A percentile compares a stretch with the other conserved stretches of the same genome.
phyloP scores from a whole-genome alignment of 257 asterid genomes.

The Agastache rugosa region DNA sequence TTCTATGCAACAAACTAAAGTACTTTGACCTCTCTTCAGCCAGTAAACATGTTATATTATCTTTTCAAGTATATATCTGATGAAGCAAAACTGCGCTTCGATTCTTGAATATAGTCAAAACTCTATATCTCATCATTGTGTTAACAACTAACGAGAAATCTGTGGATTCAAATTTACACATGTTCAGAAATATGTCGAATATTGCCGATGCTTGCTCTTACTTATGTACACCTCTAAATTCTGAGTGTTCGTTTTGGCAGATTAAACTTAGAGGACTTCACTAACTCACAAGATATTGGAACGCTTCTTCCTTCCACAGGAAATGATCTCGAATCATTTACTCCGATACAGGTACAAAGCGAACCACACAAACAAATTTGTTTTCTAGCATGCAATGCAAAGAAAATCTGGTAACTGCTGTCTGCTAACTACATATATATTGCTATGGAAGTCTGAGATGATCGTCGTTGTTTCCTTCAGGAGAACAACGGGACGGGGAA shows the following conservation, averaged over 20 bases:
- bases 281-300: conserved; percentile 41
- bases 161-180: not conserved
- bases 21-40: conserved; percentile 39
- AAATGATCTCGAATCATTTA: conserved; percentile 48
- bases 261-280: conserved; percentile 56
- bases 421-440: conserved; percentile 9
- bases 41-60: not conserved
- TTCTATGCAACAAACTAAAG: conserved; percentile 74
- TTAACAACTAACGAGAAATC: not conserved
- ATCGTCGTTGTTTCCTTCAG: conserved; percentile 40
- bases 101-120: conserved; percentile 11
- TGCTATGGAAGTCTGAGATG: not conserved
- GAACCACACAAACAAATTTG: not conserved
- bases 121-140: not conserved
- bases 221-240: conserved; percentile 4
- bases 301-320: conserved; percentile 48
- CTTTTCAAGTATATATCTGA: conserved; percentile 13
- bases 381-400: conserved; percentile 17
- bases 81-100: not conserved
- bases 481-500: conserved; percentile 56
- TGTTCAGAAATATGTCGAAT: not conserved
- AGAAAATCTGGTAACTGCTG: not conserved
- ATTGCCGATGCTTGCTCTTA: not conserved
- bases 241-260: conserved; percentile 48
- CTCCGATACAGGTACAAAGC: conserved; percentile 57